These are phyloP conservation scores for Gossypium stocksii DNA, from an alignment of 345 rosid species.

Conservation along the genomic window DNA sequence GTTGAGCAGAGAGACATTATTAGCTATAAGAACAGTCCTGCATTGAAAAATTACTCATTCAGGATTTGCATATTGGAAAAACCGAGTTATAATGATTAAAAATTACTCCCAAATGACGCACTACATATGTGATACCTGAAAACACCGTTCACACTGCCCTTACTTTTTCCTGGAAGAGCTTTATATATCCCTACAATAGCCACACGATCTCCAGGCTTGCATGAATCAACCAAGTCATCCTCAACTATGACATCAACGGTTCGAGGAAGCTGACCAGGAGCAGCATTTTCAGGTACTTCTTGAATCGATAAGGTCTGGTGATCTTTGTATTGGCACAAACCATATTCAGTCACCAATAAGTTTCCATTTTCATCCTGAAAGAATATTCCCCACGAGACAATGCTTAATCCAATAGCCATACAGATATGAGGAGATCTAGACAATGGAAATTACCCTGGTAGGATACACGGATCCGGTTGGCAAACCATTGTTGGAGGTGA, in stretches of 20 bases:
- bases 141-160: constrained; percentile 97
- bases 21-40: constrained; percentile 91
- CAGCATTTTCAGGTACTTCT: constrained; percentile 97
- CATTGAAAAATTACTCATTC: constrained; percentile 22
- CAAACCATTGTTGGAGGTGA: constrained; percentile 77
- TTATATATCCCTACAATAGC: constrained; percentile 86
- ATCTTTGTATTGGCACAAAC: constrained; percentile 89
- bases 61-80: constrained; percentile 10
- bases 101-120: neutral
- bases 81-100: neutral
- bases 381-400: constrained; percentile 19
- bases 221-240: constrained; percentile 94
- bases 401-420: constrained; percentile 3
- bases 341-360: constrained; percentile 92
- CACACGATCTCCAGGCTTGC: constrained; percentile 99
- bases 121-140: constrained; percentile 53
- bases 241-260: constrained; percentile 90
- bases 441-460: constrained; percentile 67
- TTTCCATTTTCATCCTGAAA: constrained; percentile 87
- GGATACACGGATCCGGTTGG: constrained; percentile 99
- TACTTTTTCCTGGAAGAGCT: constrained; percentile 91
- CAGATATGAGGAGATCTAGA: constrained; percentile 1
- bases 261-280: constrained; percentile 99
- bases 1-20: constrained; percentile 81
- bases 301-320: constrained; percentile 97